phyloP scores from a whole-genome alignment of 75 land plant species.

The Cunninghamia lanceolata region DNA sequence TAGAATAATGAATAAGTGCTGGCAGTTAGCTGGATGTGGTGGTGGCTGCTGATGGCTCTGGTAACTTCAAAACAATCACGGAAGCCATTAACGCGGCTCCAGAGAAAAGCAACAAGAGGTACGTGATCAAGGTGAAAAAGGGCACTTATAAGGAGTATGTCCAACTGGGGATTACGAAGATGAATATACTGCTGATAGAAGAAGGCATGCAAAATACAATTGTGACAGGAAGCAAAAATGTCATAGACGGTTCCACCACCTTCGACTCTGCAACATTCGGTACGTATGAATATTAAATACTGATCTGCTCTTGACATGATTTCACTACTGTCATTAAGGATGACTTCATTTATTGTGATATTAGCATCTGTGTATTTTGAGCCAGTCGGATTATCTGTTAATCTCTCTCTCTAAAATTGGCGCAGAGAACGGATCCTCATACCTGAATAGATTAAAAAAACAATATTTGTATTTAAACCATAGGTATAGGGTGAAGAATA shows the following conservation, averaged over 20 bases:
- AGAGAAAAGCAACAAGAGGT: neutral
- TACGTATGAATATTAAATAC: neutral
- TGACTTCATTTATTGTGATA: neutral
- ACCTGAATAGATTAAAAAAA: no score
- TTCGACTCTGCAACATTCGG: slow-evolving; percentile 40
- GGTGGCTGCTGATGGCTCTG: no score
- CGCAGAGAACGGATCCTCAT: no score
- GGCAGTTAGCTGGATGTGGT: neutral
- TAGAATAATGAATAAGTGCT: no score
- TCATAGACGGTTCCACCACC: slow-evolving; percentile 30
- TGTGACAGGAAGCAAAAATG: slow-evolving; percentile 34
- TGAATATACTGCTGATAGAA: slow-evolving; percentile 68
- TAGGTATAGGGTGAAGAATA: no score
- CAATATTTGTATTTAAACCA: no score
- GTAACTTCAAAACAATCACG: no score
- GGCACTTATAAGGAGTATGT: slow-evolving; percentile 39
- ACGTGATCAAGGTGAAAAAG: slow-evolving; percentile 26
- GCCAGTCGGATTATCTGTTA: no score
- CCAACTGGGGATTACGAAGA: slow-evolving; percentile 50
- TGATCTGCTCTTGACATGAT: neutral
- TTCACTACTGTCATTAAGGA: no score
- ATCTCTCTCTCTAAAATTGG: no score
- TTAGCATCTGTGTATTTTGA: no score
- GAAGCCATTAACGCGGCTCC: neutral
- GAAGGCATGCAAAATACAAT: slow-evolving; percentile 60